Conservation (phyloP, 164 flowering plant species). For the Nymphaea thermarum region DNA sequence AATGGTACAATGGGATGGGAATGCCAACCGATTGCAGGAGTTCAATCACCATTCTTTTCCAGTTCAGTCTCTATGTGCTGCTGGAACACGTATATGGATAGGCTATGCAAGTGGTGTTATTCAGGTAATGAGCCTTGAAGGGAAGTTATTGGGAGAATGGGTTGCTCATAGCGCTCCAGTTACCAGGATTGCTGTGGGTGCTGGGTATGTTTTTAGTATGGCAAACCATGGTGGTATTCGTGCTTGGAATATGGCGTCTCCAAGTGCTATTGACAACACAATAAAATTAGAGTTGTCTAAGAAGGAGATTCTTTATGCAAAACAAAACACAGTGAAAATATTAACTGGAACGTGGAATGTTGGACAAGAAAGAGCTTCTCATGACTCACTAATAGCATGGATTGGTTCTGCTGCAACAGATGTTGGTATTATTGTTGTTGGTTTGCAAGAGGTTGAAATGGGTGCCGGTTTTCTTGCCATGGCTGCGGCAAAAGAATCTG, state of each 20-base stretch:
- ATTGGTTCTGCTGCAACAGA: slow-evolving; percentile 67
- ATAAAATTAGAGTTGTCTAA: slow-evolving; percentile 56
- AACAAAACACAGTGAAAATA: slow-evolving; percentile 46
- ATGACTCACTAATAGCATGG: slow-evolving; percentile 82
- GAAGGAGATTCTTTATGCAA: slow-evolving; percentile 42
- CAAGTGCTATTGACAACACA: slow-evolving; percentile 67
- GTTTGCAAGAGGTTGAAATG: slow-evolving; percentile 99
- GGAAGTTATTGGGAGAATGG: slow-evolving; percentile 77
- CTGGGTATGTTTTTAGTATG: slow-evolving; percentile 58
- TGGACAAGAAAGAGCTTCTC: slow-evolving; percentile 84
- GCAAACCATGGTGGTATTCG: slow-evolving; percentile 98
- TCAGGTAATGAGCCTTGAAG: slow-evolving; percentile 76
- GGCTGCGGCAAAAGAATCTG: slow-evolving; percentile 99
- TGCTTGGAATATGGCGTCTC: slow-evolving; percentile 78
- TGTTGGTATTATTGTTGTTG: slow-evolving; percentile 79
- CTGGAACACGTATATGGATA: slow-evolving; percentile 68
- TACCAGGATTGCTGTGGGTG: slow-evolving; percentile 57
- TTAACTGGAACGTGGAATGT: slow-evolving; percentile 95
- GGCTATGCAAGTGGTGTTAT: slow-evolving; percentile 75
- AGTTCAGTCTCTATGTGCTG: slow-evolving; percentile 70
- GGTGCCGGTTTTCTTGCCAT: slow-evolving; percentile 99
- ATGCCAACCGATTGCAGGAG: slow-evolving; percentile 72
- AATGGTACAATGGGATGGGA: slow-evolving; percentile 90
- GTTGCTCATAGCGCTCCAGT: slow-evolving; percentile 76
- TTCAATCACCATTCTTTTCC: slow-evolving; percentile 43